A percentile compares a stretch with the other conserved stretches of the same genome.
Evolutionary conservation across 2,329 filamentous ascomycete genomes (phyloP).

Genomic region (Colletotrichum limetticola): DNA sequence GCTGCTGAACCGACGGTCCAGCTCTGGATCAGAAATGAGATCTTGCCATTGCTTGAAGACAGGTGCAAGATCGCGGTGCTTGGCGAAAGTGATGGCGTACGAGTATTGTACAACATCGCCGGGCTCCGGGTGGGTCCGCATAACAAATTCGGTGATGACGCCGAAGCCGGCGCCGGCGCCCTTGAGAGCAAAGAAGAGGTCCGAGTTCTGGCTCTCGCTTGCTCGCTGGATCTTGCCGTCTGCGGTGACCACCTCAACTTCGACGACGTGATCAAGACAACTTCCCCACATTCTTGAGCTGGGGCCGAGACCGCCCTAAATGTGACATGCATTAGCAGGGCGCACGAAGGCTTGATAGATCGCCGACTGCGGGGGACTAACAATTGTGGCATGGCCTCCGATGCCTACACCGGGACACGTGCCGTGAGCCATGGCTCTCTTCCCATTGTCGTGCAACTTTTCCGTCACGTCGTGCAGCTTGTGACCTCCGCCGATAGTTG

Average conservation of each 20-base stretch:
- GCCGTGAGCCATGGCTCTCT: slow-evolving; percentile 69
- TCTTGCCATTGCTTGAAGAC: slow-evolving; percentile 69
- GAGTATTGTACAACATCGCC: slow-evolving; percentile 67
- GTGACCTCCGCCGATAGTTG: slow-evolving; percentile 65
- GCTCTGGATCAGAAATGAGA: slow-evolving; percentile 61
- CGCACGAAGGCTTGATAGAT: neutral
- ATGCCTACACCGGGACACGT: slow-evolving; percentile 69
- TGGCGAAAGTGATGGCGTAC: slow-evolving; percentile 63
- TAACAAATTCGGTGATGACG: slow-evolving; percentile 66
- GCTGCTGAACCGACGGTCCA: slow-evolving; percentile 69
- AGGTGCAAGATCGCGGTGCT: slow-evolving; percentile 56
- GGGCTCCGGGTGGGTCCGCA: slow-evolving; percentile 67
- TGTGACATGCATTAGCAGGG: slow-evolving; percentile 11
- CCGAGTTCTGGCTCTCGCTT: slow-evolving; percentile 57
- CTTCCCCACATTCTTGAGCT: slow-evolving; percentile 69
- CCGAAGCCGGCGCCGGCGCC: slow-evolving; percentile 68
- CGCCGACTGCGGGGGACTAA: slow-evolving; percentile 42
- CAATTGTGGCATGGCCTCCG: slow-evolving; percentile 68
- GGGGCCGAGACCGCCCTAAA: slow-evolving; percentile 67
- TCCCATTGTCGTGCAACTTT: slow-evolving; percentile 60
- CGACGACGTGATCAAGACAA: slow-evolving; percentile 64
- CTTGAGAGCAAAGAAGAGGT: slow-evolving; percentile 67
- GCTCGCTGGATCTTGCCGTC: slow-evolving; percentile 62
- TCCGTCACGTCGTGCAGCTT: slow-evolving; percentile 63
- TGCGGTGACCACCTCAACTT: slow-evolving; percentile 66